A percentile compares a stretch with the other conserved stretches of the same genome.
phyloP scores from a whole-genome alignment of 2,329 filamentous ascomycete species.

The Aspergillus ochraceus region DNA sequence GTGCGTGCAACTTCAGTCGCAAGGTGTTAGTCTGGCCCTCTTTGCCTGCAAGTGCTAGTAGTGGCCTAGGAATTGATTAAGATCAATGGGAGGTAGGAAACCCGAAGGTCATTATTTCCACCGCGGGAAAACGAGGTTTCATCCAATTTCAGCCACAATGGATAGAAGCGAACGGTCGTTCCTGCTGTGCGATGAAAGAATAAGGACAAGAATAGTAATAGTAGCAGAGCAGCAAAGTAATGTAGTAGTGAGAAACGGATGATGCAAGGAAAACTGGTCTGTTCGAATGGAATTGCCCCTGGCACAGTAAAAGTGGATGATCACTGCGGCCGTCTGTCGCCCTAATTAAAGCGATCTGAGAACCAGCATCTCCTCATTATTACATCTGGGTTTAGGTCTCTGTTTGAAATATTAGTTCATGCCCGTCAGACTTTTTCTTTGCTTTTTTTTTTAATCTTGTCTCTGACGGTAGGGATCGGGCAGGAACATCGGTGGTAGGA shows the following conservation, averaged over 20 bases:
- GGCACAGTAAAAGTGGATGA: constrained; percentile 11
- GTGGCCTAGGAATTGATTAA: background rate
- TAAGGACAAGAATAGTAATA: constrained; percentile 1
- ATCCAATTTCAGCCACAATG: constrained; percentile 19
- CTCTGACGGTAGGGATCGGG: constrained; percentile 7
- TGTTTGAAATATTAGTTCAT: background rate
- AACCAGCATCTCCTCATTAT: constrained; percentile 5
- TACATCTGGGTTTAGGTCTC: background rate
- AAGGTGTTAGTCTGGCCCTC: constrained; percentile 23
- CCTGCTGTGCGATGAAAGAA: constrained; percentile 5
- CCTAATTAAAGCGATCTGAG: constrained; percentile 10
- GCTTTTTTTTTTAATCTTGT: background rate
- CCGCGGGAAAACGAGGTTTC: constrained; percentile 1
- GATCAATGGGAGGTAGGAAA: background rate
- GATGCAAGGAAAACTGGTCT: constrained; percentile 19
- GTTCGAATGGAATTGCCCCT: constrained; percentile 11
- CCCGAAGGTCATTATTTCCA: constrained; percentile 2
- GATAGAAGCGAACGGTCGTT: constrained; percentile 10
- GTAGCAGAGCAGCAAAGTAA: background rate
- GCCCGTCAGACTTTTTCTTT: background rate
- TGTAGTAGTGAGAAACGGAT: constrained; percentile 6
- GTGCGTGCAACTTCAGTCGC: constrained; percentile 30
- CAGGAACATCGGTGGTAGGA: constrained; percentile 8
- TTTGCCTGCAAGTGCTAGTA: constrained; percentile 20
- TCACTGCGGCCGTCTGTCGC: constrained; percentile 9